Base-by-base conservation (phyloP, 768 basidiomycete species). In the Termitomyces sp. region DNA sequence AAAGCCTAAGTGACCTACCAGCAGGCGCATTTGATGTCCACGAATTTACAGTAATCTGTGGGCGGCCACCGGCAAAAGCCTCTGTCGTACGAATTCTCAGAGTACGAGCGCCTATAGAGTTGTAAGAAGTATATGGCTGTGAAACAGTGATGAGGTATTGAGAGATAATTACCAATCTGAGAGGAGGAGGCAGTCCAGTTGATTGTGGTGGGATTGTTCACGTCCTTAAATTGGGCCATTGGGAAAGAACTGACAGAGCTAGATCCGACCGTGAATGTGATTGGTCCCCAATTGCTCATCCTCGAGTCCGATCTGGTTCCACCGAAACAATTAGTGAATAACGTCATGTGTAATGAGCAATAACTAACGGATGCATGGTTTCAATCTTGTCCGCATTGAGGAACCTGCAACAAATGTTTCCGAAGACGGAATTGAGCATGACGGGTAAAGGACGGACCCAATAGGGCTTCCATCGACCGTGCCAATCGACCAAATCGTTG, bases 311-410 rank as follows among this genome's bases (percentile, higher is more conserved):
- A 75, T 24, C 74, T 53, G 21, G n/a, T 35, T 40, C 41, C 14
- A 38, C n/a, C 42, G 17, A 42, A 4, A 24, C 1, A 26, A 30
- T 50, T 11, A 19, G 37, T 2, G 45, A 46, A 17, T 34, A 45
- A 32, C 45, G 26, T 43, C 28, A 45, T 15, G 11, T 35, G 28
- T 8, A 15, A 6, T 11, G 17, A 14, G 17, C 35, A 30, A 41
- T 11, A 32, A 66, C 74, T 48, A 58, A 77, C 74, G 76, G 76
- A 55, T 78, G 77, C 74, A 79, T 76, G 15, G 67, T 74, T 61
- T 79, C 64, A 22, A 79, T 78, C 55, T 74, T 77, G 60, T 79
- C 75, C 3, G 77, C 77, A 57, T 80, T 78, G 34, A 76, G 68
- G 66, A 80, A 75, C 21, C 72, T 72, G 37, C n/a, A 24, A 28